Evolutionary conservation across 331 rosid genomes (phyloP), one percentile per base, ranked within the genome.

Genomic region (Saraca asoca): DNA sequence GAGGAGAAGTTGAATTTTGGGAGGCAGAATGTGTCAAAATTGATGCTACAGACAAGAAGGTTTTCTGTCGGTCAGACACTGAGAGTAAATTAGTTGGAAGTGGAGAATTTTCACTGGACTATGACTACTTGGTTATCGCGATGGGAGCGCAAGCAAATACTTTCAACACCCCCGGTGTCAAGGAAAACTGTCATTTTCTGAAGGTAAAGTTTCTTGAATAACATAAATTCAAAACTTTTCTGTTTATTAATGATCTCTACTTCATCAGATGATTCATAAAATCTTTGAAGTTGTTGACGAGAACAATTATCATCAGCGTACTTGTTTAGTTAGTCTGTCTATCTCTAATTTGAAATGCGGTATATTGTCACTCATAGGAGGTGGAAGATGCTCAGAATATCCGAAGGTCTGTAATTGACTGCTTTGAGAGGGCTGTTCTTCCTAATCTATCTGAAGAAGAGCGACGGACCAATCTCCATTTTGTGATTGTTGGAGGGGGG

Each of bases 401-500:
- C 73, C 85, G 97, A 54, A 74, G 41, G 55, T 82, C 87, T 53
- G 91, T 93, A 71, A 88, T 89, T 37, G 97, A 93, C 85, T 93
- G 98, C 80, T 90, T 93, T 78, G 98, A 93, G 84, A 81, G 68
- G 80, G 88, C 98, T 42, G 79, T 78, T 41, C 91, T 93, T 81
- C 98, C 98, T 75, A 79, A 79, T 78, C 79, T 79, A 54, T 80
- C 81, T 75, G 96, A 88, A 45, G 92, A 88, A 58, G 98, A 93
- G 73, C 75, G 64, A 66, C 79, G 78, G 74, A 79, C 74, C 68
- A 87, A 88, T 86, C 98, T 93, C 79, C 98, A 93, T 75, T 93
- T 93, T 78, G 95, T 93, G 48, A 75, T 93, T 59, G 98, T 93
- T 66, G 98, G 98, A 68, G 98, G 98, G 57, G 98, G 98, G 75